Evolutionary conservation across 2,329 filamentous ascomycete species (phyloP).

Genomic region (Claviceps spartinae): DNA sequence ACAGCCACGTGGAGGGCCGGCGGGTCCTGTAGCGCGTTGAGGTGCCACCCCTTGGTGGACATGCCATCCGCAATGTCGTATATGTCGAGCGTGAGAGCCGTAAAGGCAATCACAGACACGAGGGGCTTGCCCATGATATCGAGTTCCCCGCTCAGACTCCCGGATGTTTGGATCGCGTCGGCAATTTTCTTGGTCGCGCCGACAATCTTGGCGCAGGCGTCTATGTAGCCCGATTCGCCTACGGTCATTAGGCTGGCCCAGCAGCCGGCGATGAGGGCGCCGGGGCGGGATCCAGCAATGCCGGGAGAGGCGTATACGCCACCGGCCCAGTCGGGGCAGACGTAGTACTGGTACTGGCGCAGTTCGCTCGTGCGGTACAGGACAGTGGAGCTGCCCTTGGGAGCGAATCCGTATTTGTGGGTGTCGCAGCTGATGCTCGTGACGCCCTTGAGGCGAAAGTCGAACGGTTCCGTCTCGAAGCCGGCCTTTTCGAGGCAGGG

Average conservation of each 20-base stretch:
- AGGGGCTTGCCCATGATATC: slow-evolving; percentile 72
- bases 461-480: slow-evolving; percentile 77
- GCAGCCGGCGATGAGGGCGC: slow-evolving; percentile 87
- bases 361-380: slow-evolving; percentile 73
- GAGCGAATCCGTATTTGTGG: slow-evolving; percentile 97
- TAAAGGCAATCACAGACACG: slow-evolving; percentile 83
- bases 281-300: slow-evolving; percentile 82
- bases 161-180: slow-evolving; percentile 55
- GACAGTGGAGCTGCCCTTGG: slow-evolving; percentile 89
- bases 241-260: slow-evolving; percentile 87
- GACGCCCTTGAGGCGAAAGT: slow-evolving; percentile 88
- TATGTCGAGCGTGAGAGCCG: slow-evolving; percentile 69
- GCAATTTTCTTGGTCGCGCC: slow-evolving; percentile 74
- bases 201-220: slow-evolving; percentile 78
- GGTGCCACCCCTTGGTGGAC: slow-evolving; percentile 76
- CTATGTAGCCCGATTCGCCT: slow-evolving; percentile 77
- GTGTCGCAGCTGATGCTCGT: slow-evolving; percentile 95
- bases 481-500: slow-evolving; percentile 88
- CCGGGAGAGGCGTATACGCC: slow-evolving; percentile 91
- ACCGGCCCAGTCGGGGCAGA: slow-evolving; percentile 86
- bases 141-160: slow-evolving; percentile 57
- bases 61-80: slow-evolving; percentile 92
- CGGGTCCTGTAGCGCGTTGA: slow-evolving; percentile 86
- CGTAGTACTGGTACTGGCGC: slow-evolving; percentile 89
- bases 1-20: slow-evolving; percentile 90